Evolutionary conservation across 768 basidiomycete species (phyloP), one percentile per base, ranked within the genome.

Genomic region (Boletus rufocinnamomeus): DNA sequence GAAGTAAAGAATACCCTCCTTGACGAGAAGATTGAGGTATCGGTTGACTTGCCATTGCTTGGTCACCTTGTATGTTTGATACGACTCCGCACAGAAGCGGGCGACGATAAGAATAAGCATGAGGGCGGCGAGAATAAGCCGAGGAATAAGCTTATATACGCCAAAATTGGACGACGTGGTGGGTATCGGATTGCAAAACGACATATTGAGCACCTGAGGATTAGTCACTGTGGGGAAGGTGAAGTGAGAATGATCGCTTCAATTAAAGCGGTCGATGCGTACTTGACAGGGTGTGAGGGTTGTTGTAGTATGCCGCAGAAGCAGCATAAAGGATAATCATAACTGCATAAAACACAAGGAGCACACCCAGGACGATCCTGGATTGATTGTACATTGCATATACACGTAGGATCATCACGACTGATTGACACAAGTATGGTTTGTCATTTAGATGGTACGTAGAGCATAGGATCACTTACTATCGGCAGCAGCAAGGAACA

Each of bases 331-430:
- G 21, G 43, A 38, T 4, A 9, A 69, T 25, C 10, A 49, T 56
- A 11, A 49, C 28, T 6, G n/a, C 47, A n/a, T 66, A 30, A 30
- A 30, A 9, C 30, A 30, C 30, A 30, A 30, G 30, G 30, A 30
- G 30, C 30, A 30, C 30, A 68, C 52, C 48, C 11, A 68, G 46
- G 27, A 68, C 32, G 17, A 44, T 32, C 56, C 19, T 64, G 21
- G 67, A 67, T 41, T 44, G 51, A 21, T 41, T 25, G 43, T 69
- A 69, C 52, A 70, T 57, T n/a, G 68, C 66, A 35, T 69, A 70
- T 11, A 70, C 56, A 0, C 68, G 63, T 4, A 69, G 30, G 51
- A 69, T 63, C 68, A 69, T 69, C 41, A 63, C 44, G 9, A 68
- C 68, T 69, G 32, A n/a, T 51, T 3, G 34, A 7, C 3, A 16